Percentiles rank a stretch among this genome's conserved stretches.
phyloP scores from a whole-genome alignment of 139 green algal genomes.

The Closterium sp. region DNA sequence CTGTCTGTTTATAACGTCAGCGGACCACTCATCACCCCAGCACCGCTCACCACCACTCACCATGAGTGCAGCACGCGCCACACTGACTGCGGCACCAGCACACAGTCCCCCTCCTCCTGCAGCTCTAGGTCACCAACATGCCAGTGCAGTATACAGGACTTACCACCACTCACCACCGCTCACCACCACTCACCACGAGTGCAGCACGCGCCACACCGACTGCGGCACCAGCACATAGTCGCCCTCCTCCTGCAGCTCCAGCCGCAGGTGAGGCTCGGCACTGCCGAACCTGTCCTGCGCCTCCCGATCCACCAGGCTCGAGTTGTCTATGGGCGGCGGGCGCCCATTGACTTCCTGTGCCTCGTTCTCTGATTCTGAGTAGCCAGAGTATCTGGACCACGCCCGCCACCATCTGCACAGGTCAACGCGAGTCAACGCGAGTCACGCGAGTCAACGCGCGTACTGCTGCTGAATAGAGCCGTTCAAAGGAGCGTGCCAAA shows the following conservation, averaged over 20 bases:
- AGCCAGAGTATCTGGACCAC: neutral
- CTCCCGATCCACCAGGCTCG: neutral
- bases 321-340: conserved; percentile 2
- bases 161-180: neutral
- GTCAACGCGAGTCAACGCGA: neutral
- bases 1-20: no score
- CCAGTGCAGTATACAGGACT: neutral
- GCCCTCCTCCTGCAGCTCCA: neutral
- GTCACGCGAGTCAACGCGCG: no score
- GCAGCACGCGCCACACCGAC: neutral
- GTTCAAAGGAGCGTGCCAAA: no score
- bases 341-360: neutral
- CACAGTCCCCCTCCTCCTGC: neutral
- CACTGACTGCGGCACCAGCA: neutral
- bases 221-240: conserved; percentile 1
- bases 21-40: no score
- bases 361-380: neutral
- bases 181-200: neutral
- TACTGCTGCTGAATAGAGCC: no score
- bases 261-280: neutral
- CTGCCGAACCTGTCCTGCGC: neutral
- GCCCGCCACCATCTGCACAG: neutral
- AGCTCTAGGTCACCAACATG: no score
- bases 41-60: neutral
- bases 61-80: neutral